These are phyloP conservation scores for Schrenkiella parvula DNA, from an alignment of 345 rosid species.

Conservation along the genomic window DNA sequence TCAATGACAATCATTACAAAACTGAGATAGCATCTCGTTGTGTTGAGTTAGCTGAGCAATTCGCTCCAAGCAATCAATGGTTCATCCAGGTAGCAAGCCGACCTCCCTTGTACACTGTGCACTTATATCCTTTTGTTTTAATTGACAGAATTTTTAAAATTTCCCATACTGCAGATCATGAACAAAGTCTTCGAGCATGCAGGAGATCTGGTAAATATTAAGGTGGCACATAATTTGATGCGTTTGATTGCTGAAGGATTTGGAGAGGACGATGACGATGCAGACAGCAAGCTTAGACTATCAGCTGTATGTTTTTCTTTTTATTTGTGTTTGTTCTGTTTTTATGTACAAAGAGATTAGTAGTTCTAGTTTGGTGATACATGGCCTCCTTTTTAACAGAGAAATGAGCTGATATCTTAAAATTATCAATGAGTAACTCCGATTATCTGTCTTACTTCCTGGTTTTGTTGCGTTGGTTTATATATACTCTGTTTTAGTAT, in stretches of 20 bases:
- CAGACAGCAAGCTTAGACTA: conserved; percentile 83
- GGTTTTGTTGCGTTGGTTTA: neutral
- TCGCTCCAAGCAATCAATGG: conserved; percentile 99
- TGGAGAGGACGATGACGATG: conserved; percentile 85
- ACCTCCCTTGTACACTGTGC: neutral
- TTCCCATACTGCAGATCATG: conserved; percentile 61
- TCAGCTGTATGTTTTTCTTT: conserved; percentile 76
- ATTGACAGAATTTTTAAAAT: conserved; percentile 21
- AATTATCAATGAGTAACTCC: neutral
- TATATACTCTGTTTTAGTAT: neutral
- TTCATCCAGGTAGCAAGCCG: conserved; percentile 72
- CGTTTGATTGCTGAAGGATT: conserved; percentile 96
- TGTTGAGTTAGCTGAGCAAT: conserved; percentile 94
- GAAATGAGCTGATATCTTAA: neutral
- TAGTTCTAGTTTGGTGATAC: conserved; percentile 1
- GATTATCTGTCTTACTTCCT: neutral
- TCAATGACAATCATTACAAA: conserved; percentile 92
- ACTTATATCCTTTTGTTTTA: neutral
- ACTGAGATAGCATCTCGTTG: conserved; percentile 96
- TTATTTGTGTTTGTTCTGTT: conserved; percentile 1
- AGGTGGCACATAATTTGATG: conserved; percentile 96
- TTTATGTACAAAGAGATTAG: neutral
- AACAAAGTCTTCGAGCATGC: conserved; percentile 98
- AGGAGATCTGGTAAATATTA: conserved; percentile 87
- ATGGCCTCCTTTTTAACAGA: neutral